Conservation (phyloP, 164 flowering plant species). For the Magnolia changhungtana region DNA sequence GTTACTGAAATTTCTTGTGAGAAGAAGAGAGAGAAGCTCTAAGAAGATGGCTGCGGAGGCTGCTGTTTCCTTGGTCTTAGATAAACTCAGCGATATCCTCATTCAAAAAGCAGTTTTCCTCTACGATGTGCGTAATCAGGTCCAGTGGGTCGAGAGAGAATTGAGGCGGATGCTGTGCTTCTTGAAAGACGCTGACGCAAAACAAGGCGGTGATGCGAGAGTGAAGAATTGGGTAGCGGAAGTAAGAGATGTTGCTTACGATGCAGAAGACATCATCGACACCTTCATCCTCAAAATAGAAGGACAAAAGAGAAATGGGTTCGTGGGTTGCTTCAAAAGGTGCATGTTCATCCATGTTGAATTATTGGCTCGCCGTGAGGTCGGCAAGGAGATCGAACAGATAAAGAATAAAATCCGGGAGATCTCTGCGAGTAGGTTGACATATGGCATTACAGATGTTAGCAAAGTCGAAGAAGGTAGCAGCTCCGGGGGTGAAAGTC, state of each 20-base stretch:
- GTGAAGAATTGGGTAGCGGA: conserved; percentile 21
- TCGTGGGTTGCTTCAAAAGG: neutral
- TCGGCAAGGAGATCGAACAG: conserved; percentile 3
- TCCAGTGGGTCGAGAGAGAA: conserved; percentile 17
- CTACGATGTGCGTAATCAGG: conserved; percentile 16
- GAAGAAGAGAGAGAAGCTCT: no score
- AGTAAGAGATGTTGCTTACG: conserved; percentile 13
- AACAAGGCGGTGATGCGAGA: conserved; percentile 2
- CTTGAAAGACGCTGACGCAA: conserved; percentile 24
- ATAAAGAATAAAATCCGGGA: neutral
- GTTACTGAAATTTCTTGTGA: no score
- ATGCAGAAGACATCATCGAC: conserved; percentile 19
- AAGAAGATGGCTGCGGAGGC: conserved; percentile 7
- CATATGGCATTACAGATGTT: conserved; percentile 5
- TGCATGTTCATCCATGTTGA: neutral
- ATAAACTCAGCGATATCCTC: conserved; percentile 16
- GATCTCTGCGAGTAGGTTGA: conserved; percentile 1
- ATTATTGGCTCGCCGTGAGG: neutral
- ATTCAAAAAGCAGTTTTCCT: conserved; percentile 18
- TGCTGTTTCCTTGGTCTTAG: conserved; percentile 13
- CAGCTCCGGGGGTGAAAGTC: neutral
- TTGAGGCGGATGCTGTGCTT: conserved; percentile 25
- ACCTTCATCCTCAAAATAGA: conserved; percentile 3
- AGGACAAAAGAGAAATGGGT: neutral
- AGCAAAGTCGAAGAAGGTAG: neutral